A percentile compares a stretch with the other conserved stretches of the same genome.
Evolutionary conservation across 768 basidiomycete genomes (phyloP).

Genomic region (Mycena rebaudengoi): DNA sequence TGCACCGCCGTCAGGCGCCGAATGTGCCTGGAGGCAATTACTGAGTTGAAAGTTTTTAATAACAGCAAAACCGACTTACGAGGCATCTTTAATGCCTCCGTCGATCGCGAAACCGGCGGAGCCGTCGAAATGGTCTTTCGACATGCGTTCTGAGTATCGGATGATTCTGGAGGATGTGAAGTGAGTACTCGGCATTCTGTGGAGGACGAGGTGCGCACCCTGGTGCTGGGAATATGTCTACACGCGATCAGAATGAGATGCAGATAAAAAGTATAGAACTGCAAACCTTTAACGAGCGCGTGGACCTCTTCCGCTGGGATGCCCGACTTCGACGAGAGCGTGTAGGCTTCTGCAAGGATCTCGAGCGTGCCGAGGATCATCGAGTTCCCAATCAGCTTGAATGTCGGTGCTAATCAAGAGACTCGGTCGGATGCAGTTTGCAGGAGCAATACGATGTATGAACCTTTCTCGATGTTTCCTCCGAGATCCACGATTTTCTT

Average conservation of each 20-base stretch:
- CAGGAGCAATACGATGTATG: not conserved
- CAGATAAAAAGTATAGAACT: not conserved
- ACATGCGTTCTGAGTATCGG: constrained; percentile 72
- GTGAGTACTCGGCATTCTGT: not conserved
- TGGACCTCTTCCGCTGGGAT: constrained; percentile 71
- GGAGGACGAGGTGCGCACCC: constrained; percentile 43
- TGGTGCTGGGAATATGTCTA: constrained; percentile 77
- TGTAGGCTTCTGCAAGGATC: constrained; percentile 83
- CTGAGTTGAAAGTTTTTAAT: too few species aligned
- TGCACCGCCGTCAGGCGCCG: constrained; percentile 71
- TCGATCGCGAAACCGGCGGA: constrained; percentile 80
- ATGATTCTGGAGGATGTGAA: constrained; percentile 49
- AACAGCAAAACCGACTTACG: constrained; percentile 45
- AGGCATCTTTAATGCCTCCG: constrained; percentile 89
- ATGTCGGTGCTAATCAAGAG: constrained; percentile 62
- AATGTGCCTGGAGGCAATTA: constrained; percentile 58
- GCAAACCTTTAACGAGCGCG: constrained; percentile 63
- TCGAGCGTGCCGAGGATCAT: constrained; percentile 82
- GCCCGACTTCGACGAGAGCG: constrained; percentile 85
- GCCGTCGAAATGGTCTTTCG: constrained; percentile 78
- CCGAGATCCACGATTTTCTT: constrained; percentile 84
- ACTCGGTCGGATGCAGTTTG: not conserved
- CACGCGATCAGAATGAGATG: not conserved
- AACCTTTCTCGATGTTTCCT: constrained; percentile 85
- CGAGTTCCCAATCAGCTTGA: constrained; percentile 81